Evolutionary conservation across 75 land plant species (phyloP), one percentile per base, ranked within the genome.

Genomic region (Picea glauca): DNA sequence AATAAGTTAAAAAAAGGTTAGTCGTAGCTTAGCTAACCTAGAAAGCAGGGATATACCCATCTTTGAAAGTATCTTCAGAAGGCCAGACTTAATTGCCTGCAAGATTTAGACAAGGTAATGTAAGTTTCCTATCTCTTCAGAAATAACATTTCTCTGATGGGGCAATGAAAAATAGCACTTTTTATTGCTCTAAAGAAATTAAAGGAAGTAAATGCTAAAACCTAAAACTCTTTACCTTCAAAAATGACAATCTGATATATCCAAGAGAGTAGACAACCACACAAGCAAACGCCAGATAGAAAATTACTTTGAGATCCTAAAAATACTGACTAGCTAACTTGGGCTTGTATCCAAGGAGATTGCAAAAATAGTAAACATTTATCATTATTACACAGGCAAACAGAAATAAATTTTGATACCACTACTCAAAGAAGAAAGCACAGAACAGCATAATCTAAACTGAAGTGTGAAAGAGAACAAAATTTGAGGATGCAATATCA

Each of bases 1-100:
- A 62, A 62, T 62, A 17, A 62, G 23, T 62, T 62, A 50, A 40
- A 18, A 26, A 40, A 38, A n/a, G 23, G 58, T 6, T 76, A n/a
- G 26, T 8, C 21, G 9, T 0, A 26, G 56, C 26, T 31, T 3
- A 60, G 64, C 67, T 17, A 75, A 98, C 99, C 98, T 95, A 3
- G 99, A 93, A 40, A 98, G 91, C 80, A 95, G 82, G 26, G 96
- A 98, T 43, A 98, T 98, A 38, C 99, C 99, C 99, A 98, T 98
- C 78, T 98, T 98, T 65, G 99, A 95, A 61, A 98, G 88, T 76
- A 98, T 93, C 75, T 98, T 98, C 59, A 93, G 81, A 59, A 98
- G 90, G 70, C 99, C 99, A 84, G 94, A 82, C 83, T 88, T 91
- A 3, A 95, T 88, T 26, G 99, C 93, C 98, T 96, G 91, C 62